Base-by-base conservation (phyloP, 768 basidiomycete genomes). In the Collybia nuda region DNA sequence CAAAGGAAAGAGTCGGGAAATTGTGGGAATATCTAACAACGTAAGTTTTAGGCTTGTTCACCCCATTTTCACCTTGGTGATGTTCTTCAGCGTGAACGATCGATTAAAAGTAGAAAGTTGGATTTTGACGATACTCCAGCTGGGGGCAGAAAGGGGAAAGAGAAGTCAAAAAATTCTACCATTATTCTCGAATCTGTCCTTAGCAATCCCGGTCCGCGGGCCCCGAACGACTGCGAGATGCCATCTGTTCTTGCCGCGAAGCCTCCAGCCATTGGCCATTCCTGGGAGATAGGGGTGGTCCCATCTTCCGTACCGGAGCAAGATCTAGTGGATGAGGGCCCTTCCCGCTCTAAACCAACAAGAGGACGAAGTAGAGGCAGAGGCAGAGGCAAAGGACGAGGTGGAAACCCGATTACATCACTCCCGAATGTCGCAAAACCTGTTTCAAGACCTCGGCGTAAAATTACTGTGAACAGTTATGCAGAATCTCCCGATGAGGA, bases 231-330 rank as follows among this genome's bases (percentile, higher is more conserved):
- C 18, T 50, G 46, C 21, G 44, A 53, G 18, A 21, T 55, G 35
- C 29, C 37, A 47, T 38, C 56, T 18, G 17, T 48, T 14, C 23
- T 48, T 23, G 35, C 23, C 37, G 40, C 49, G 50, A 18, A 38
- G 38, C 23, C 40, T 29, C 18, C 48, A 26, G 43, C 41, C 15
- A 22, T 37, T n/a, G 37, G 17, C 47, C 55, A 47, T n/a, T 71
- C 69, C n/a, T 66, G 61, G 62, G 74, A 76, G 50, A 59, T 50
- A 40, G 60, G 58, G 7, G 67, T 75, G 47, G 64, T 85, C 11
- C 84, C 84, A 5, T 85, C 84, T 0, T 88, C 85, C 15, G 67
- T 80, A 39, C 82, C 84, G 2, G 76, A 78, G 35, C 78, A 85
- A 59, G 80, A 82, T 52, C 44, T 54, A 11, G 40, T 17, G 44